These are phyloP conservation scores for Sporothrix globosa DNA, from an alignment of 2,329 filamentous ascomycete species.

Conservation along the genomic window DNA sequence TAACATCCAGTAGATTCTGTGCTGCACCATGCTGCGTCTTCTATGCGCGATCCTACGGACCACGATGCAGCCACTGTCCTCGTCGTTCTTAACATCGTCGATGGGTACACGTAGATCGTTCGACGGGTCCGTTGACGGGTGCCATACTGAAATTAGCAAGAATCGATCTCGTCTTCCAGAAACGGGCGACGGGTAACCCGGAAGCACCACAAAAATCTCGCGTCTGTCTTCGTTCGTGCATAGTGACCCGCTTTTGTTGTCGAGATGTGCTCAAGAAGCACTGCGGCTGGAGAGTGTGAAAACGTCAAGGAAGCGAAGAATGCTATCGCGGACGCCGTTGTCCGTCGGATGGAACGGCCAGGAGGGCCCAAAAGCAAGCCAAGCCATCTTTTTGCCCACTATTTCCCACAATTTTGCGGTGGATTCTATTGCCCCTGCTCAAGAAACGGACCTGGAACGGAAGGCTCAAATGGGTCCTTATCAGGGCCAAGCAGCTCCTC, in stretches of 20 bases:
- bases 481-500: slow-evolving; percentile 9
- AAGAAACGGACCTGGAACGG: neutral
- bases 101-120: neutral
- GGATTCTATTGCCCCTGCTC: slow-evolving; percentile 15
- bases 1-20: neutral
- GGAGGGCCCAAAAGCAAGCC: slow-evolving; percentile 10
- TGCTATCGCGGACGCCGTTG: slow-evolving; percentile 13
- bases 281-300: neutral
- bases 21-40: neutral
- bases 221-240: neutral
- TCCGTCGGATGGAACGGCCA: neutral
- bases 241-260: slow-evolving; percentile 8
- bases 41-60: neutral
- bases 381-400: slow-evolving; percentile 16
- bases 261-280: neutral
- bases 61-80: neutral
- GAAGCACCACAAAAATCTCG: neutral
- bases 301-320: neutral
- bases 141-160: slow-evolving; percentile 1
- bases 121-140: neutral
- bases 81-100: neutral
- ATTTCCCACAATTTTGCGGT: slow-evolving; percentile 13
- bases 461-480: slow-evolving; percentile 7
- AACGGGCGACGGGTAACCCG: neutral
- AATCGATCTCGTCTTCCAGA: neutral